These are phyloP conservation scores for Stachybotrys chlorohalonatus DNA, from an alignment of 2,329 filamentous ascomycete species.

Conservation along the genomic window DNA sequence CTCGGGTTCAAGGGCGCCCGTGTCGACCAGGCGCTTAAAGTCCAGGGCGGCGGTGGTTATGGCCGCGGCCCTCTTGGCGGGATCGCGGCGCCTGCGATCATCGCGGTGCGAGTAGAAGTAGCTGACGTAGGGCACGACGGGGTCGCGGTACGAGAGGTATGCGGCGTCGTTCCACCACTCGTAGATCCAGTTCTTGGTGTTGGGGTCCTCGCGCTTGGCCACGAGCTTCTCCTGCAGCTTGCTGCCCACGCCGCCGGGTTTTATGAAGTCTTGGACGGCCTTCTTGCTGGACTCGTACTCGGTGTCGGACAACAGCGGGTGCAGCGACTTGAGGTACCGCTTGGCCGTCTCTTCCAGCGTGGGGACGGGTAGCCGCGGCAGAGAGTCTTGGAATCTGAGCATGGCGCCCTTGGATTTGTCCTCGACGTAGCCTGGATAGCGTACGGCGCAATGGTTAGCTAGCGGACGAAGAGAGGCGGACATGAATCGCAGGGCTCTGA, in stretches of 20 bases:
- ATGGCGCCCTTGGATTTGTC: conserved; percentile 71
- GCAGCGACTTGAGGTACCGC: conserved; percentile 72
- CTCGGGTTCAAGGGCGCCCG: conserved; percentile 78
- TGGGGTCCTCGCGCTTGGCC: conserved; percentile 69
- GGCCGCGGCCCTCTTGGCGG: conserved; percentile 85
- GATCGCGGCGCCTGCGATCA: conserved; percentile 78
- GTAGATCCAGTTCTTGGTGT: conserved; percentile 84
- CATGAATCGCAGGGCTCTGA: background rate
- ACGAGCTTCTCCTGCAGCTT: conserved; percentile 82
- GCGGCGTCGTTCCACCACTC: conserved; percentile 98
- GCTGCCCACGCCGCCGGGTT: conserved; percentile 74
- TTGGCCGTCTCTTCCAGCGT: conserved; percentile 74
- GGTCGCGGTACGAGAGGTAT: conserved; percentile 89
- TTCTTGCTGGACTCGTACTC: conserved; percentile 69
- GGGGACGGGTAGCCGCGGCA: conserved; percentile 70
- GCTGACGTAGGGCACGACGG: conserved; percentile 94
- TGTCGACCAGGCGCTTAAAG: conserved; percentile 90
- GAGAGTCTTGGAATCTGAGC: conserved; percentile 80
- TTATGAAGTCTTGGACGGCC: conserved; percentile 80
- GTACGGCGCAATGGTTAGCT: conserved; percentile 9
- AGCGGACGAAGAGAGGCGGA: background rate
- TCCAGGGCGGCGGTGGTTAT: conserved; percentile 78
- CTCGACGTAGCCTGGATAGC: conserved; percentile 62
- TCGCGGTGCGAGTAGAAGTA: conserved; percentile 99
- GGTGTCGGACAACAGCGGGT: conserved; percentile 58